Evolutionary conservation across 352 stramenopile species (phyloP).

Genomic region (Saprolegnia parasitica): DNA sequence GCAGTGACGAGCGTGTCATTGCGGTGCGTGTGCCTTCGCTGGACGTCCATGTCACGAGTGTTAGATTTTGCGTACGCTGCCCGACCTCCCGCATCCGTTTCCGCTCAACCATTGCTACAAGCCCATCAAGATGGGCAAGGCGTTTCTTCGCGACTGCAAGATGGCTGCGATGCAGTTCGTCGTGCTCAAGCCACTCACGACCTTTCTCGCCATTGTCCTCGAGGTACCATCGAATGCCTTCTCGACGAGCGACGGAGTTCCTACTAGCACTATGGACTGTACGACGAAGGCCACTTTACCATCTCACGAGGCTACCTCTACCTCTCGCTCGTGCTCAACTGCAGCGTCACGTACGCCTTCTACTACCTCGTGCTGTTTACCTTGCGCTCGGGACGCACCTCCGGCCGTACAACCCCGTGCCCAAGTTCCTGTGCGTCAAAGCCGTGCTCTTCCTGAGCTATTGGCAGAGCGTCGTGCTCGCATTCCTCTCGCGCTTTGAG

Average conservation of each 20-base stretch:
- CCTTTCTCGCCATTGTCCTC: constrained; percentile 84
- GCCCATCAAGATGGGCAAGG: constrained; percentile 74
- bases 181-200: constrained; percentile 90
- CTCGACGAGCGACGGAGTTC: constrained; percentile 27
- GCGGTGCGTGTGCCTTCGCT: constrained; percentile 37
- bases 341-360: constrained; percentile 96
- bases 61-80: constrained; percentile 47
- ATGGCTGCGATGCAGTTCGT: constrained; percentile 96
- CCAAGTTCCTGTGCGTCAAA: constrained; percentile 99
- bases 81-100: constrained; percentile 69
- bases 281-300: constrained; percentile 85
- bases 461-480: constrained; percentile 94
- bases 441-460: constrained; percentile 98
- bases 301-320: constrained; percentile 85
- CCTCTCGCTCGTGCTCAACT: constrained; percentile 91
- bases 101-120: constrained; percentile 59
- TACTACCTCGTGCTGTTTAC: constrained; percentile 98
- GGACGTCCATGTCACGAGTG: constrained; percentile 24
- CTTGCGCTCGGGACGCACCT: constrained; percentile 88
- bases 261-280: constrained; percentile 50
- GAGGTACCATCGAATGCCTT: constrained; percentile 45
- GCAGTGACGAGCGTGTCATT: constrained; percentile 83
- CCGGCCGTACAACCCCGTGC: constrained; percentile 90
- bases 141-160: constrained; percentile 92
- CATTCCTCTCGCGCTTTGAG: constrained; percentile 83